These are phyloP conservation scores for Leptomonas pyrrhocoris DNA, from an alignment of 208 protist species.

Conservation along the genomic window DNA sequence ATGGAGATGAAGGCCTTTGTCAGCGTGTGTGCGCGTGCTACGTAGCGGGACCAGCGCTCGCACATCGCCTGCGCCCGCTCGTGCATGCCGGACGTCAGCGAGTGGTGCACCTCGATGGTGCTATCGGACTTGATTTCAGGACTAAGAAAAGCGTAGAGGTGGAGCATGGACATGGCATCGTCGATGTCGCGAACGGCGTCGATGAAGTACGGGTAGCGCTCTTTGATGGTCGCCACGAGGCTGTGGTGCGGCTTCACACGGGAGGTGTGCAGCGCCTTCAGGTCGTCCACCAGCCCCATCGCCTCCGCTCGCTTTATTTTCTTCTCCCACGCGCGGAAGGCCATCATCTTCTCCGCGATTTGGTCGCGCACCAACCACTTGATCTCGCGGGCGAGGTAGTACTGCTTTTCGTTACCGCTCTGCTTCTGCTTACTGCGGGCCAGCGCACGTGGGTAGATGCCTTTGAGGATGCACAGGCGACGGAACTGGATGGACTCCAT, in stretches of 20 bases:
- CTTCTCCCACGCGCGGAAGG: slow-evolving; percentile 92
- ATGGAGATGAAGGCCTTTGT: slow-evolving; percentile 98
- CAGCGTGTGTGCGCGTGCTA: slow-evolving; percentile 80
- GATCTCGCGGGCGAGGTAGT: slow-evolving; percentile 99
- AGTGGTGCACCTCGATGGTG: slow-evolving; percentile 81
- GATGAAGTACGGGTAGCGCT: slow-evolving; percentile 98
- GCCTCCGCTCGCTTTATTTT: slow-evolving; percentile 92
- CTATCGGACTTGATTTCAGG: slow-evolving; percentile 70
- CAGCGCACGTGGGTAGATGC: slow-evolving; percentile 98
- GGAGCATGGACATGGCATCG: slow-evolving; percentile 96
- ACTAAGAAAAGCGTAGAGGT: slow-evolving; percentile 94
- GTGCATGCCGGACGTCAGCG: slow-evolving; percentile 82
- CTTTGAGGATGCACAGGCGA: slow-evolving; percentile 98
- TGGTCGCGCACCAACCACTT: slow-evolving; percentile 97
- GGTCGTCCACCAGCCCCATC: slow-evolving; percentile 70
- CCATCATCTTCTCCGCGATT: slow-evolving; percentile 95
- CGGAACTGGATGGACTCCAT: slow-evolving; percentile 93
- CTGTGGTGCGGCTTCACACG: slow-evolving; percentile 87
- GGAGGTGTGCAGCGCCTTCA: slow-evolving; percentile 62
- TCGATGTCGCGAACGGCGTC: slow-evolving; percentile 97
- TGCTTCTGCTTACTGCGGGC: slow-evolving; percentile 95
- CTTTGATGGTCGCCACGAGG: slow-evolving; percentile 95
- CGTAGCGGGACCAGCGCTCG: slow-evolving; percentile 87
- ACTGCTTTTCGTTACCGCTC: slow-evolving; percentile 95
- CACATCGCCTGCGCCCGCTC: slow-evolving; percentile 69